These are phyloP conservation scores for Eucalyptus shirleyi DNA, from an alignment of 345 rosid species.

Conservation along the genomic window DNA sequence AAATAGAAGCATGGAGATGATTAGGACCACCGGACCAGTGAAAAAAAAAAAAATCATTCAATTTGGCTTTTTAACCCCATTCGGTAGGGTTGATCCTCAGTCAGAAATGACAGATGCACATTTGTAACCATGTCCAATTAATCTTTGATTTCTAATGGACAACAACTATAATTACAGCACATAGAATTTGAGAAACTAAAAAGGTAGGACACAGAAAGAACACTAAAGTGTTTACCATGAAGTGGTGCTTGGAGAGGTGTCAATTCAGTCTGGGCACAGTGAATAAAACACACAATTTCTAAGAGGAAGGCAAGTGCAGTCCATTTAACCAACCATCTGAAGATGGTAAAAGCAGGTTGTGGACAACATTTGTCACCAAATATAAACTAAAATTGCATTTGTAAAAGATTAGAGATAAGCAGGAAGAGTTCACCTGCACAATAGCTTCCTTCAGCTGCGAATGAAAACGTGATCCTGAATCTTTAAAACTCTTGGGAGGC, in stretches of 20 bases:
- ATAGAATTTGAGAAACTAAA: neutral
- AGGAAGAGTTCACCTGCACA: slow-evolving; percentile 34
- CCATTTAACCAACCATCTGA: neutral
- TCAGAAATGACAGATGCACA: neutral
- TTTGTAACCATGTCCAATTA: neutral
- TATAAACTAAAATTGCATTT: neutral
- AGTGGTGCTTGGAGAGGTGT: neutral
- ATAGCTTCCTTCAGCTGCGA: slow-evolving; percentile 80
- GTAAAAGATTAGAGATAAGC: neutral
- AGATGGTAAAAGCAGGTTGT: neutral
- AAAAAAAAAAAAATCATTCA: neutral
- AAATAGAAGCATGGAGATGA: neutral
- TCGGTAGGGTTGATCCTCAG: neutral
- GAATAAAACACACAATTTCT: neutral
- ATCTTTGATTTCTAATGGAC: neutral
- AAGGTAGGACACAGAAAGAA: neutral
- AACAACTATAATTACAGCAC: neutral
- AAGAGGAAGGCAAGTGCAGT: neutral
- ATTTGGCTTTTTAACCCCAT: neutral
- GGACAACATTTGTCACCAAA: neutral
- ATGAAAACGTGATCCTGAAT: slow-evolving; percentile 85
- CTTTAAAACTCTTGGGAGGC: slow-evolving; percentile 97
- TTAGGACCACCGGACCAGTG: neutral
- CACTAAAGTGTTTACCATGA: neutral
- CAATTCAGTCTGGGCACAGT: neutral